Percentiles rank a stretch among this genome's conserved stretches.
These are phyloP conservation scores for Penicillium antarcticum DNA, from an alignment of 495 filamentous ascomycete genomes.

Conservation along the genomic window DNA sequence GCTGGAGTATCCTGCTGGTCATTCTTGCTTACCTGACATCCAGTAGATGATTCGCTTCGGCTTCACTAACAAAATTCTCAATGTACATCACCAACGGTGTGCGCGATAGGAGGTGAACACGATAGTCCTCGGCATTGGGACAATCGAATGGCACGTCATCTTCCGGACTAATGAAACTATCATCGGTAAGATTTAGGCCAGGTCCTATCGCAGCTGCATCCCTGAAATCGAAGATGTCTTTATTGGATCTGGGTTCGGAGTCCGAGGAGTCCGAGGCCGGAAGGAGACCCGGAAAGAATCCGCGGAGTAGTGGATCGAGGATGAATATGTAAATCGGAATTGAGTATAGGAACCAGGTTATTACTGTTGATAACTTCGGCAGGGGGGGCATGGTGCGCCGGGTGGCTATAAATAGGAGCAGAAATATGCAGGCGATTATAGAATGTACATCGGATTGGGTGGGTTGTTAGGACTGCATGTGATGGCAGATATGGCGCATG, in stretches of 20 bases:
- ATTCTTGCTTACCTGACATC: conserved; percentile 40
- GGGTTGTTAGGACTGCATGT: background rate
- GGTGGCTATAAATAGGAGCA: background rate
- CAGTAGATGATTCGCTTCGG: conserved; percentile 50
- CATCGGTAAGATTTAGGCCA: conserved; percentile 31
- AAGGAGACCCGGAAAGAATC: conserved; percentile 5
- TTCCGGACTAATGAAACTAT: conserved; percentile 29
- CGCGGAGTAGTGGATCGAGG: conserved; percentile 20
- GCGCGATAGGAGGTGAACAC: conserved; percentile 42
- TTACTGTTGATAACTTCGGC: conserved; percentile 28
- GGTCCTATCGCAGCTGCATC: conserved; percentile 13
- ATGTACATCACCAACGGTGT: conserved; percentile 57
- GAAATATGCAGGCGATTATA: background rate
- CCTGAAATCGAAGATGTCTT: conserved; percentile 9
- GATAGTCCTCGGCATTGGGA: conserved; percentile 27
- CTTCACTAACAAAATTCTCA: conserved; percentile 47
- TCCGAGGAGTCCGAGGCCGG: conserved; percentile 8
- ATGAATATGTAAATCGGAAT: conserved; percentile 41
- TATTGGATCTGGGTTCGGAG: conserved; percentile 1
- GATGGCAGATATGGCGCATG: background rate
- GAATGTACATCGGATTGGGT: background rate
- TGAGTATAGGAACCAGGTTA: conserved; percentile 39
- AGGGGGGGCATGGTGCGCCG: conserved; percentile 16
- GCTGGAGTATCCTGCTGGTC: background rate
- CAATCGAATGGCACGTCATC: conserved; percentile 28